phyloP scores from a whole-genome alignment of 2,329 filamentous ascomycete genomes.

The Fusarium sp. region DNA sequence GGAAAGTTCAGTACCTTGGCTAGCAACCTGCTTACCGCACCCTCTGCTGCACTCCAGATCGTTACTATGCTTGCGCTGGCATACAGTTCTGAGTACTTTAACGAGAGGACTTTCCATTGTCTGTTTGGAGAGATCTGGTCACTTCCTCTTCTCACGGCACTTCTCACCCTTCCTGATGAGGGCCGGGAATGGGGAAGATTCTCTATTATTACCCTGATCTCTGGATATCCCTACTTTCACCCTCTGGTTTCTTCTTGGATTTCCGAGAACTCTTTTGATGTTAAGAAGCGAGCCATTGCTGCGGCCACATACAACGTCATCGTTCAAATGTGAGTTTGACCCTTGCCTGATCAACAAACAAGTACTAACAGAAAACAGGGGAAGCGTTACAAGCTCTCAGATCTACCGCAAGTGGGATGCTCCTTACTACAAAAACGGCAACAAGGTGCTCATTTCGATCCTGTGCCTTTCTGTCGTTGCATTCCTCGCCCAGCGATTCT shows the following conservation, averaged over 20 bases:
- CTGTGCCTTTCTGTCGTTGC: constrained; percentile 57
- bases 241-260: constrained; percentile 62
- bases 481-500: constrained; percentile 60
- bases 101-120: constrained; percentile 63
- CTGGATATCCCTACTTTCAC: constrained; percentile 67
- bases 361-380: constrained; percentile 37
- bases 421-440: constrained; percentile 66
- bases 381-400: constrained; percentile 53
- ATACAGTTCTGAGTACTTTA: constrained; percentile 63
- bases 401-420: constrained; percentile 62
- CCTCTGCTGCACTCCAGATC: constrained; percentile 65
- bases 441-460: constrained; percentile 65
- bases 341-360: accelerated
- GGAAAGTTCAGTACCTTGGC: constrained; percentile 65
- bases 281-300: constrained; percentile 59
- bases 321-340: constrained; percentile 50
- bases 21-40: constrained; percentile 71
- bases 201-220: constrained; percentile 60
- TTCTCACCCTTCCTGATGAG: constrained; percentile 58
- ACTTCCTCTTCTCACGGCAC: constrained; percentile 60
- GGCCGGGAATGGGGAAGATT: constrained; percentile 63
- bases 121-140: constrained; percentile 62
- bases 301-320: constrained; percentile 60
- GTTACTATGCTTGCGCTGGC: constrained; percentile 64
- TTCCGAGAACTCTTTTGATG: constrained; percentile 59